Base-by-base conservation (phyloP, 495 filamentous ascomycete species). In the Xylaria longipes region DNA sequence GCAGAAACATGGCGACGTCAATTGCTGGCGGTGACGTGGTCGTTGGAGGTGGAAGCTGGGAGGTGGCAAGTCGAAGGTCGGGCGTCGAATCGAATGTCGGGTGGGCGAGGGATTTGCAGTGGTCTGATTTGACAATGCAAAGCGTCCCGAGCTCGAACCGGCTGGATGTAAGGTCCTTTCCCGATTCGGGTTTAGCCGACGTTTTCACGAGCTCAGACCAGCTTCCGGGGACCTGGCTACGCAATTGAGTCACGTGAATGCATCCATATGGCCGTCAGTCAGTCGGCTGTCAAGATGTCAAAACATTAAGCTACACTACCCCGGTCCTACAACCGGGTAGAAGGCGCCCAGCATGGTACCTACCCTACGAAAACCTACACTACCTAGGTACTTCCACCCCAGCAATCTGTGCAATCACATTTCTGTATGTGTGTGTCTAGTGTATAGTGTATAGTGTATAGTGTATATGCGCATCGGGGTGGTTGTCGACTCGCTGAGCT, bases 1-100 rank as follows among this genome's bases (percentile, higher is more conserved):
- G 91, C 79, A 96, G 85, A 83, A 95, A 92, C 92, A 95, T 96
- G 85, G 84, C 86, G 84, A 67, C 62, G 73, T 70, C 71, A 57
- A 65, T 54, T 29, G 50, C 27, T 50, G 57, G 56, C 25, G 20
- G 20, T 27, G 60, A 62, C 25, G 33, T 45, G 54, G 68, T 15
- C 29, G 66, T 33, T 58, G 66, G 33, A 54, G 58, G 37, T 63
- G 68, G 35, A 15, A 52, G 68, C 69, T 76, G 50, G 63, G 65
- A 72, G 54, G 62, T 65, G 69, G 37, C 46, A 11, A 35, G 33
- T 52, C 25, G 22, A 65, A 56, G 70, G 63, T 39, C 37, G 61
- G 60, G 66, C 60, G 62, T 56, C 60, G 63, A 52, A 52, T 65
- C 25, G n/a, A 65, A 50, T 65, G 43, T n/a, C 39, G 66, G 52